phyloP scores from a whole-genome alignment of 305 asterid genomes.

The Solanum chacoense region DNA sequence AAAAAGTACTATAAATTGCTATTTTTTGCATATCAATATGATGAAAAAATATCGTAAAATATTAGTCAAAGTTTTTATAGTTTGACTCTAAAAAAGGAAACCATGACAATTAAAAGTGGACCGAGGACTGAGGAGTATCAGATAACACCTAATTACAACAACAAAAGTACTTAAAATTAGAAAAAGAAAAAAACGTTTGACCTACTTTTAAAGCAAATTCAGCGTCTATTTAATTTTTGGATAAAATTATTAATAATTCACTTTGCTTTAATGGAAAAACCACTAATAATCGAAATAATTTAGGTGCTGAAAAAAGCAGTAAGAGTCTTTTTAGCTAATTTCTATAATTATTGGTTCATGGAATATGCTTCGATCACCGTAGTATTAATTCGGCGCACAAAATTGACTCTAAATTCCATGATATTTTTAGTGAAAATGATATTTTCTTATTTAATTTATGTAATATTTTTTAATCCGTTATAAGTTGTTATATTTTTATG shows the following conservation, averaged over 20 bases:
- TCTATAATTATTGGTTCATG: not conserved
- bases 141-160: not conserved
- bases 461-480: not conserved
- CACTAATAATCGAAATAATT: not conserved
- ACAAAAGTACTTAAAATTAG: not conserved
- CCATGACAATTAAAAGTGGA: not conserved
- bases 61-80: not conserved
- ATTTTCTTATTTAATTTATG: not conserved
- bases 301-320: not conserved
- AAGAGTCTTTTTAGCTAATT: not conserved
- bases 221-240: not conserved
- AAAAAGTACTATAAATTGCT: not conserved
- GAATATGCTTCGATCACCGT: not conserved
- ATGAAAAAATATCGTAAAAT: not conserved
- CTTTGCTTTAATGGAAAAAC: not conserved
- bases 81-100: too few relatives aligned
- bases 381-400: not conserved
- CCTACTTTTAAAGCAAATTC: not conserved
- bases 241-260: not conserved
- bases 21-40: not conserved
- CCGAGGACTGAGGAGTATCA: not conserved
- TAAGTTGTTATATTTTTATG: not conserved
- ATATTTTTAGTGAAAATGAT: not conserved
- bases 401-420: not conserved
- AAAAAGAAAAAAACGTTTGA: not conserved